Evolutionary conservation across 768 basidiomycete species (phyloP), one percentile per base, ranked within the genome.

Genomic region (Collybia mongolica): DNA sequence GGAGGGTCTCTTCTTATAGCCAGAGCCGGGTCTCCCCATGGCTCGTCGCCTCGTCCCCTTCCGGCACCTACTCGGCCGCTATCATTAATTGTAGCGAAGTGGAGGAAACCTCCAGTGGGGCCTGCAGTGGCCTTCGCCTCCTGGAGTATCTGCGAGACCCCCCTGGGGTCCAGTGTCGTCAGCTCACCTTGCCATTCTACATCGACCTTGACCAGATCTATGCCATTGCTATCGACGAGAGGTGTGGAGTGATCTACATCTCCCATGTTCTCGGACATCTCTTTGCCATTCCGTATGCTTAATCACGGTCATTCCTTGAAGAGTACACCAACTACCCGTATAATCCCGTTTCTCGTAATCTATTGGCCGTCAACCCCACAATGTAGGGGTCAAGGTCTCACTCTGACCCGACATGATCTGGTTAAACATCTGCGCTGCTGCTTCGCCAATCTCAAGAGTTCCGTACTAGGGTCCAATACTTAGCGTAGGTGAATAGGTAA

Each of bases 341-440:
- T 32, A 32, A 32, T 32, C 14, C 6, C 11, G 11, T 12, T 32
- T 32, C 24, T 4, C n/a, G 7, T 26, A 26, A 26, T 26, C 24
- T 7, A 26, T 26, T 7, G 24, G 7, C 24, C 24, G 7, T 26
- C 24, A 15, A 17, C 17, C n/a, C 18, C 11, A 26, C 36, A 49
- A 58, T 24, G 54, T 58, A 5, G 56, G 48, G 24, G 15, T 50
- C 39, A 60, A 54, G 4, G 61, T n/a, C n/a, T n/a, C 57, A 26
- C 3, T 26, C 42, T 67, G 56, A 29, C 62, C 59, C 15, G 58
- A 52, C 70, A 72, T 73, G 32, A 71, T 69, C 51, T 76, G 76
- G n/a, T 57, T 65, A 51, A 76, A 75, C 59, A 76, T 66, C 46
- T 73, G 74, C 22, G 67, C 61, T 24, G 67, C 61, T 24, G 75